Conservation (phyloP, 2,329 filamentous ascomycete species). For the Dactylellina drechsleri region DNA sequence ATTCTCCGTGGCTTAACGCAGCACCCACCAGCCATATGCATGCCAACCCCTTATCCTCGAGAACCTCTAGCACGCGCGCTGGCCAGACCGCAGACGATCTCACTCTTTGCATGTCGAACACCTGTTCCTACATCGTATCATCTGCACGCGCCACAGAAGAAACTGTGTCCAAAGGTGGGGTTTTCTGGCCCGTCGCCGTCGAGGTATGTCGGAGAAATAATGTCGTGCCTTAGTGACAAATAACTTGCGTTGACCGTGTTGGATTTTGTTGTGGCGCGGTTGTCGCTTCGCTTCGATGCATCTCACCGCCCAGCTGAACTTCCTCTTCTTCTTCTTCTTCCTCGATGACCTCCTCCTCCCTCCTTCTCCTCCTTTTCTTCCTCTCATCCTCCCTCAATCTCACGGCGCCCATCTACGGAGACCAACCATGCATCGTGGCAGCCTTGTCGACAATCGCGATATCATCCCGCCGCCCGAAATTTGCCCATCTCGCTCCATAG, state of each 20-base stretch:
- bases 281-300: slow-evolving; percentile 14
- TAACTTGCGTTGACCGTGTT: slow-evolving; percentile 40
- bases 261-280: slow-evolving; percentile 34
- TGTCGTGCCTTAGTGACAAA: neutral
- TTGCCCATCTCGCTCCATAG: neutral
- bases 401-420: neutral
- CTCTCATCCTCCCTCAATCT: slow-evolving; percentile 8
- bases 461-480: neutral
- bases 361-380: neutral
- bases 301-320: slow-evolving; percentile 26
- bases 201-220: neutral
- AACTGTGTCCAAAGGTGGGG: slow-evolving; percentile 1
- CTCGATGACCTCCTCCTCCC: neutral
- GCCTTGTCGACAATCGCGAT: slow-evolving; percentile 1
- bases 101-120: neutral
- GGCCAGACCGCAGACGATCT: neutral
- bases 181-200: neutral
- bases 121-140: neutral
- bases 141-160: slow-evolving; percentile 2
- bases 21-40: neutral
- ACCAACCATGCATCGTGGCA: slow-evolving; percentile 11
- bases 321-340: neutral
- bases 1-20: slow-evolving; percentile 11
- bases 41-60: slow-evolving; percentile 8
- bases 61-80: neutral